Percentiles rank a stretch among this genome's conserved stretches.
Conservation (phyloP, 176 grass and related monocot genomes). For the Rhynchospora tenuis region DNA sequence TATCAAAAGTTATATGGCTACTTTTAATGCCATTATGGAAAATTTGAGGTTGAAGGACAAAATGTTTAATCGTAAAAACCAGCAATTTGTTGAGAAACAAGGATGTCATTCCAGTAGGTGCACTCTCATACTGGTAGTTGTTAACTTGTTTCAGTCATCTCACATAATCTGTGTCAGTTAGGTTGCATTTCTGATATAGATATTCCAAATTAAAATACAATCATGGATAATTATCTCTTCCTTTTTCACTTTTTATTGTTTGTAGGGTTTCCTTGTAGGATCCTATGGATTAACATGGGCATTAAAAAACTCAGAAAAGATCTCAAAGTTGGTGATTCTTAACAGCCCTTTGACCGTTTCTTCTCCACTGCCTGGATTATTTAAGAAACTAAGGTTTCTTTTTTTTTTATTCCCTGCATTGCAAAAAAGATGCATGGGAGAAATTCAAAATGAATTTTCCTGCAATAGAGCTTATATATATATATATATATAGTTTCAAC, state of each 20-base stretch:
- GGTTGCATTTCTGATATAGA: not conserved
- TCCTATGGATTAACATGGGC: conserved; percentile 98
- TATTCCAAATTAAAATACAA: not conserved
- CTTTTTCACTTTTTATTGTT: not conserved
- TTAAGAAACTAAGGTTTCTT: conserved; percentile 74
- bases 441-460: not conserved
- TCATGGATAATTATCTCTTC: not conserved
- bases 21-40: not conserved
- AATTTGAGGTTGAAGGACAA: not conserved
- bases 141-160: not conserved
- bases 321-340: conserved; percentile 77
- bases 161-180: not conserved
- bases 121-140: not conserved
- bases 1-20: not conserved
- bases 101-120: not conserved
- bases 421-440: not conserved
- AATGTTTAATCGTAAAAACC: not conserved
- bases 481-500: not conserved
- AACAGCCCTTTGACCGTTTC: conserved; percentile 82
- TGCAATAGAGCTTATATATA: not conserved
- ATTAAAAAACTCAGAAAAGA: conserved; percentile 68
- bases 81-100: not conserved
- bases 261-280: conserved; percentile 87
- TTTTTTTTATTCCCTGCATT: conserved; percentile 5
- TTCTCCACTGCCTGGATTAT: conserved; percentile 79